Evolutionary conservation across 129 eudicot species (phyloP).

Genomic region (Heracleum sosnowskyi): DNA sequence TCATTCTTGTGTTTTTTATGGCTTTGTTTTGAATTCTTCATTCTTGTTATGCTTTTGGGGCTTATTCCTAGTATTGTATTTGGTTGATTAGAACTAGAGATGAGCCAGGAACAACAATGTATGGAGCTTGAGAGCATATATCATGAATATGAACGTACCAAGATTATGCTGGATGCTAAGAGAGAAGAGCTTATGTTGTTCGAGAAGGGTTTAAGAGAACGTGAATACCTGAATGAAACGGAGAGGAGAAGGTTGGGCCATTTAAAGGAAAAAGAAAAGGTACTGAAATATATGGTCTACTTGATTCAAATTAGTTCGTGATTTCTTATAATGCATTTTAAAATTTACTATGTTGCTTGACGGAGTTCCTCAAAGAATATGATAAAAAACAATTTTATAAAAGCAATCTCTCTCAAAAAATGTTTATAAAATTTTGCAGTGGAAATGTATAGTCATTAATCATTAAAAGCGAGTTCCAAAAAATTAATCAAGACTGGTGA

Average conservation of each 20-base stretch:
- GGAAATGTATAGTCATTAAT: no score
- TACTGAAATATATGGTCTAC: conserved; percentile 9
- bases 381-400: no score
- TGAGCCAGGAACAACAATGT: conserved; percentile 15
- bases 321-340: background rate
- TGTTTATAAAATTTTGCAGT: no score
- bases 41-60: background rate
- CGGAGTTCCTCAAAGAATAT: no score
- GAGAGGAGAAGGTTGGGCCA: conserved; percentile 46
- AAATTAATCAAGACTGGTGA: no score
- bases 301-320: background rate
- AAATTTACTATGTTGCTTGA: background rate
- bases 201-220: conserved; percentile 34
- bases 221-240: conserved; percentile 41
- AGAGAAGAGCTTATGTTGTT: conserved; percentile 18
- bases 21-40: background rate
- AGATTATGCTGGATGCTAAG: conserved; percentile 30
- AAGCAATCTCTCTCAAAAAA: no score
- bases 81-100: conserved; percentile 7
- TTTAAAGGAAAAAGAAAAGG: conserved; percentile 50
- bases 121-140: conserved; percentile 27
- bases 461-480: no score
- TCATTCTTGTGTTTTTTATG: background rate
- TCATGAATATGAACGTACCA: conserved; percentile 33
- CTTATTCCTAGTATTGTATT: background rate